A percentile compares a stretch with the other conserved stretches of the same genome.
Conservation (phyloP, 2,329 filamentous ascomycete species). For the Nothophoma quercina region DNA sequence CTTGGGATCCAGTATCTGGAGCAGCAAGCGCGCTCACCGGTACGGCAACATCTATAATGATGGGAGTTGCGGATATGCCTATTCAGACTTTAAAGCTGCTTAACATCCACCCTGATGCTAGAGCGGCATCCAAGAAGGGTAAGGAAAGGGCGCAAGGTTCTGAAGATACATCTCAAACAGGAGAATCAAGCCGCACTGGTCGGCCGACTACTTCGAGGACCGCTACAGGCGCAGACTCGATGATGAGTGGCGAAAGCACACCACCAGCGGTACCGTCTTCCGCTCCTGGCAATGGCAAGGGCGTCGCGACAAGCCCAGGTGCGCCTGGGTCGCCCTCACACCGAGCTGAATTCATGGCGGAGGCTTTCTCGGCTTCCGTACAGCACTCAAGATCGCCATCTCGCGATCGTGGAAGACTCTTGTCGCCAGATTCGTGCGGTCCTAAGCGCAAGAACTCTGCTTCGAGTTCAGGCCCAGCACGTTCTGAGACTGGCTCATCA, state of each 20-base stretch:
- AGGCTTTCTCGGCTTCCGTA: constrained; percentile 42
- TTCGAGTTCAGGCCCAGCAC: constrained; percentile 24
- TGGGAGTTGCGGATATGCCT: constrained; percentile 80
- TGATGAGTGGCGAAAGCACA: constrained; percentile 29
- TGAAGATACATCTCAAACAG: constrained; percentile 20
- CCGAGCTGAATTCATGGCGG: constrained; percentile 41
- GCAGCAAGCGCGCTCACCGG: constrained; percentile 80
- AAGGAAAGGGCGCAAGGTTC: constrained; percentile 30
- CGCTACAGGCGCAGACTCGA: constrained; percentile 23
- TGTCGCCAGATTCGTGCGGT: constrained; percentile 9
- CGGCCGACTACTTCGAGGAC: constrained; percentile 22
- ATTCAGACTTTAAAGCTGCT: constrained; percentile 61
- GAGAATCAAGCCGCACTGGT: constrained; percentile 24
- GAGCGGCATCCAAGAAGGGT: constrained; percentile 32
- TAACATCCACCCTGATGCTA: constrained; percentile 53
- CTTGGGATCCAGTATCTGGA: constrained; percentile 51
- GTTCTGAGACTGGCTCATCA: constrained; percentile 26
- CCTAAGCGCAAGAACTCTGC: constrained; percentile 27
- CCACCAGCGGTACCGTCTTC: constrained; percentile 25
- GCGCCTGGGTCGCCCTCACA: constrained; percentile 33
- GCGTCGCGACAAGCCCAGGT: constrained; percentile 17
- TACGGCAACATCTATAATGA: constrained; percentile 80
- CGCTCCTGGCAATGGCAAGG: constrained; percentile 12
- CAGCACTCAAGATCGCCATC: constrained; percentile 40
- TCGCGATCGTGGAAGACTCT: constrained; percentile 24